Base-by-base conservation (phyloP, 2,329 filamentous ascomycete genomes). In the Alternaria rosae region DNA sequence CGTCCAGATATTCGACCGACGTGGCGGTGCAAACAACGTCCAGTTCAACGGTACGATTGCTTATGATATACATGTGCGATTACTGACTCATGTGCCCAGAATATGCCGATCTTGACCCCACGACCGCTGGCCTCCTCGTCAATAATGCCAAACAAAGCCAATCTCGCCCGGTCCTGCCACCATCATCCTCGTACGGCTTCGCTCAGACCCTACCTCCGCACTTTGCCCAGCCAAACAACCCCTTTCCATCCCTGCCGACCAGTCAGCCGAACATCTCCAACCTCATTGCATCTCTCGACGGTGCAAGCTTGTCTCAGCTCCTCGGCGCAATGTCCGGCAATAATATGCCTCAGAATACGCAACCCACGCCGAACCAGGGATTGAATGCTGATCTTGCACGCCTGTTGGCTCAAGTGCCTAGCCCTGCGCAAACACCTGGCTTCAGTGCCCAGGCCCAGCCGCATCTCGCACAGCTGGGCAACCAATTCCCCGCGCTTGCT, bases 1-100 rank as follows among this genome's bases (percentile, higher is more conserved):
- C 0, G 82, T 97, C 4, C 92, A 94, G 70, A 87, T 97, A 6
- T 97, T 97, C 74, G 91, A 97, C 79, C 90, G 93, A 25, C 90
- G 88, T 42, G 86, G 84, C 10, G 92, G 92, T n/a, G 83, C 84
- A 17, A 87, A 87, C 70, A 93, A 92, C 67, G 89, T 96, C 61
- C 88, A 89, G 44, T 97, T 92, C 76, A 92, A 97, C 70, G 85
- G 85, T 86, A 72, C 72, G 82, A 68, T 20, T 20, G 28, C 28
- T 20, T 5, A 8, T 15, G 42, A 21, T 44, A 9, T 35, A 23
- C n/a, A 20, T 41, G 42, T 35, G 47, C n/a, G 35, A 20, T 38
- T 62, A 57, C 73, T 78, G 62, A 78, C 21, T 38, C 28, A 23
- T 30, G 25, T 48, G 10, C 45, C 9, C 59, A 87, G 91, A 96